Base-by-base conservation (phyloP, 169 alveolate genomes). In the Besnoitia besnoiti region DNA sequence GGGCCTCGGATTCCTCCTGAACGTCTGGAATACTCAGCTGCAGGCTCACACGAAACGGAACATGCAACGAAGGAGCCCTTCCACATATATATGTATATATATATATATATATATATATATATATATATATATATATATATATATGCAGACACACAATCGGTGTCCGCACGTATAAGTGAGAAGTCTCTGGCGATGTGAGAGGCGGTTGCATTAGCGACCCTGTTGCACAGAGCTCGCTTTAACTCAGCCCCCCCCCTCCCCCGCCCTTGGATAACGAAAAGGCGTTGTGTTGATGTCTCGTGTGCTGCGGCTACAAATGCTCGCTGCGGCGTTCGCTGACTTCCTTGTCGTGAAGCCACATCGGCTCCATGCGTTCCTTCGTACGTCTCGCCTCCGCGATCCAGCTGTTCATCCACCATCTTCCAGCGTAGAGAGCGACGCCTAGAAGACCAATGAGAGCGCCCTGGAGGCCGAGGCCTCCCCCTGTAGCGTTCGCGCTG, bases 391-490 rank as follows among this genome's bases (percentile, higher is more conserved):
- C 82, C 24, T 73, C 82, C 30, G 82, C 82, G n/a, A 73, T 73
- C 82, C 82, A 73, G n/a, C 82, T 73, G 46, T 73, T 35, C 30
- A 73, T 16, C 82, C 82, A 73, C 82, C 82, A 73, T 73, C 82
- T n/a, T 2, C 47, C 82, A 19, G 47, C 82, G 46, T 73, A 73
- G 82, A 73, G 47, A 73, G 82, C 82, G 0, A 30, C 47, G 82
- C 82, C 82, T 1, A 73, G 47, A 7, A 73, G 0, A 8, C 82
- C 82, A 73, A 73, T 39, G n/a, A 73, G 46, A 42, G n/a, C 82
- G 2, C 44, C 82, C 44, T 73, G 39, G 47, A 73, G 16, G 82
- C n/a, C n/a, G 8, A 39, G 44, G 27, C 82, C 44, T 73, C 79
- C 79, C 19, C 79, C 79, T 7, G 35, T 24, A 62, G 44, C 82